Evolutionary conservation across 495 filamentous ascomycete species (phyloP).

Genomic region (Oleoguttula mirabilis): DNA sequence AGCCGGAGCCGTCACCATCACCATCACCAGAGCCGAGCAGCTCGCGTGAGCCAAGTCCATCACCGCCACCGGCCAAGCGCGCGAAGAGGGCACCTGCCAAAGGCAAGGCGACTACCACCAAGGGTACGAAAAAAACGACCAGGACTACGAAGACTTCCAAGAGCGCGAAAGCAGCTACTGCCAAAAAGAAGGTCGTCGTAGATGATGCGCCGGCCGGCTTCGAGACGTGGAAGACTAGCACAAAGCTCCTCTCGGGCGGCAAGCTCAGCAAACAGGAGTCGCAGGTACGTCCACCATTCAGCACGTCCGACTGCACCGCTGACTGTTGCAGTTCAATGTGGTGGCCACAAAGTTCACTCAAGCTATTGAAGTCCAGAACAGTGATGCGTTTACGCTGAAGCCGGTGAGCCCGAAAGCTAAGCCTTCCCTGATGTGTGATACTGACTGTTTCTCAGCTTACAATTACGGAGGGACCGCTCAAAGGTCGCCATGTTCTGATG

Average conservation of each 20-base stretch:
- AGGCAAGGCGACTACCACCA: no score
- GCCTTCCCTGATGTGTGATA: slow-evolving; percentile 2
- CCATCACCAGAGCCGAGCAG: no score
- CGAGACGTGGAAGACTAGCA: background rate
- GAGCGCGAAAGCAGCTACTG: no score
- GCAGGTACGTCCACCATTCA: background rate
- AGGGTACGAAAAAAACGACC: no score
- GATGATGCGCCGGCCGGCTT: background rate
- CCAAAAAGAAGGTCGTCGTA: background rate
- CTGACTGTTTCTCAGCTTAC: slow-evolving; percentile 3
- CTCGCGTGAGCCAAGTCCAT: no score
- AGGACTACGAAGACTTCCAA: no score
- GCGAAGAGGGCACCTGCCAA: no score
- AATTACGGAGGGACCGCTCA: slow-evolving; percentile 9
- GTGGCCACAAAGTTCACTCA: background rate
- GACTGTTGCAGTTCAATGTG: background rate
- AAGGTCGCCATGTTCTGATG: slow-evolving; percentile 12
- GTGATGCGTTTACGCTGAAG: slow-evolving; percentile 8
- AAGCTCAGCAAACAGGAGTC: background rate
- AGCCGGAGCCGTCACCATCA: no score
- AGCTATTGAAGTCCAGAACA: slow-evolving; percentile 1
- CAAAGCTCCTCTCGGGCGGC: background rate
- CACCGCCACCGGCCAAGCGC: no score
- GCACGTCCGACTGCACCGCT: background rate
- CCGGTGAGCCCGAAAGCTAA: slow-evolving; percentile 4